Evolutionary conservation across 2,329 filamentous ascomycete genomes (phyloP), one percentile per base, ranked within the genome.

Genomic region (Arthrobotrys conoides): DNA sequence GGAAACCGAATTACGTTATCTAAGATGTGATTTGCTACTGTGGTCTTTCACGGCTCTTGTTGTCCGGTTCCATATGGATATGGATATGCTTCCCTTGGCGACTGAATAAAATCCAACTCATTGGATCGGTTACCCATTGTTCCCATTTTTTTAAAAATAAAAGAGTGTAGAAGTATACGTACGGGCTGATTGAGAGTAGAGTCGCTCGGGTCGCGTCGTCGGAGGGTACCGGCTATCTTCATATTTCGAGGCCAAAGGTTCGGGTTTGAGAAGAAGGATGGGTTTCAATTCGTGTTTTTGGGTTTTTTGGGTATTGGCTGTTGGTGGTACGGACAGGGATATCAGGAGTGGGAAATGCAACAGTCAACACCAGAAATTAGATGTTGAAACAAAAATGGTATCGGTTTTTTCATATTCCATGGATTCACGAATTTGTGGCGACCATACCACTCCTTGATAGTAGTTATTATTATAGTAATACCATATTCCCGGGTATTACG

Each of bases 181-280:
- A 69, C 75, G 63, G 68, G 61, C 64, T 64, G 44, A 65, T 55
- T 38, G 71, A 68, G 49, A 24, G 48, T 48, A 49, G 14, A 51
- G 61, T 77, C 66, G 61, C 67, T 77, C 73, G 51, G 41, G 73
- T 77, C 67, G 67, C 67, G 73, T 77, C 67, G 24, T 41, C 63
- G 36, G 33, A 44, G 24, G 30, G 33, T 33, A 41, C 51, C 33
- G 59, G 51, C 66, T 57, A 71, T 70, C 72, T 61, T 70, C 72
- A 76, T 76, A 71, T 76, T 71, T 66, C 59, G 65, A 76, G 51
- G 72, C 20, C 33, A 44, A 38, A 20, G 18, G 24, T 30, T 61
- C 24, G 36, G 22, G 12, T 44, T 49, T 38, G 27, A n/a, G 27
- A 69, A 10, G 9, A 41, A 41, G 38, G 36, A 61, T 44, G n/a